phyloP scores from a whole-genome alignment of 2,329 filamentous ascomycete genomes.

The Diaporthe eres region DNA sequence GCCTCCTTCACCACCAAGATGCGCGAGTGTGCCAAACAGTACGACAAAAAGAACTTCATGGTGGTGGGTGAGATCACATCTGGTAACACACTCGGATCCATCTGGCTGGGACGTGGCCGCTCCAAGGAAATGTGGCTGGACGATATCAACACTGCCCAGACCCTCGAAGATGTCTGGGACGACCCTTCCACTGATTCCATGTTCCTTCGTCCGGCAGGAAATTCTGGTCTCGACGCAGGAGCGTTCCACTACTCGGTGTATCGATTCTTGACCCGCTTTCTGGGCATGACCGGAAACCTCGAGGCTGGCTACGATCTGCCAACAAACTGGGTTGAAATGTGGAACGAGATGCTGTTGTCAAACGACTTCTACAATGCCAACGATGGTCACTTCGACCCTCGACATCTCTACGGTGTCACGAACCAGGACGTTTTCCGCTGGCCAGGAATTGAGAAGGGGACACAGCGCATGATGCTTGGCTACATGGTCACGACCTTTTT shows the following conservation, averaged over 20 bases:
- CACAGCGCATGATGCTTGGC: constrained; percentile 69
- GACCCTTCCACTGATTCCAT: constrained; percentile 39
- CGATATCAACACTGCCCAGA: constrained; percentile 41
- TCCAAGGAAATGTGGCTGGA: constrained; percentile 51
- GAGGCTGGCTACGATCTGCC: constrained; percentile 51
- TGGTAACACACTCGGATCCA: constrained; percentile 70
- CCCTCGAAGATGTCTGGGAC: constrained; percentile 39
- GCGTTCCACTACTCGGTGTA: constrained; percentile 57
- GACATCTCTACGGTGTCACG: constrained; percentile 75
- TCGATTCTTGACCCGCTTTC: constrained; percentile 50
- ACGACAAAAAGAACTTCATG: constrained; percentile 75
- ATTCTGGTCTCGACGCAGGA: constrained; percentile 60
- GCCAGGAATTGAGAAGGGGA: constrained; percentile 71
- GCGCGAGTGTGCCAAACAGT: constrained; percentile 66
- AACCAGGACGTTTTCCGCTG: constrained; percentile 78
- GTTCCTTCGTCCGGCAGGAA: constrained; percentile 71
- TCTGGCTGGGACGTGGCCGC: constrained; percentile 74
- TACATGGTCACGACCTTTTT: constrained; percentile 71
- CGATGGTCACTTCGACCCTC: constrained; percentile 73
- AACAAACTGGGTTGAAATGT: constrained; percentile 61
- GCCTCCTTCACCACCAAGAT: constrained; percentile 69
- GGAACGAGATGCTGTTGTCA: constrained; percentile 69
- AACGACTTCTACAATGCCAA: constrained; percentile 74
- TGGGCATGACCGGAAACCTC: constrained; percentile 51
- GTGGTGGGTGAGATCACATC: constrained; percentile 74